A percentile compares a stretch with the other conserved stretches of the same genome.
Evolutionary conservation across 192 early-diverging fungal species (phyloP).

Genomic region (Diversispora epigaea): DNA sequence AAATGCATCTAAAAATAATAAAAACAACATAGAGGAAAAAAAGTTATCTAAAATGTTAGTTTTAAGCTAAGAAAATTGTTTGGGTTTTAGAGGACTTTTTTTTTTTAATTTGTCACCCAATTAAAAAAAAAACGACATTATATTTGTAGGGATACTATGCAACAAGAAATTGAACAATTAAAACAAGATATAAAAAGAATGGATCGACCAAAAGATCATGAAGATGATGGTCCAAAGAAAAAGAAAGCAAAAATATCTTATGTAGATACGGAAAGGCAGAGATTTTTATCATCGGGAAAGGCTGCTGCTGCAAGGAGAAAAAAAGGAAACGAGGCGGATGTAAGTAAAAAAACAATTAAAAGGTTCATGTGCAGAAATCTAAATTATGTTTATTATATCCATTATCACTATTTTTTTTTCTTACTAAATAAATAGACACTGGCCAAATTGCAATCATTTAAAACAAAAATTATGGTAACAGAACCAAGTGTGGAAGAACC

Average conservation of each 20-base stretch:
- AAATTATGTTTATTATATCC: not conserved
- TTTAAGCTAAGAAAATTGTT: not conserved
- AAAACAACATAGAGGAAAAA: too few relatives aligned
- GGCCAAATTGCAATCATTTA: slow-evolving; percentile 58
- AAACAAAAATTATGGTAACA: slow-evolving; percentile 46
- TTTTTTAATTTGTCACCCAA: slow-evolving; percentile 7
- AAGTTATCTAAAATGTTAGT: not conserved
- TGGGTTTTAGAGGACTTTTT: not conserved
- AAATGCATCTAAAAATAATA: slow-evolving; percentile 4
- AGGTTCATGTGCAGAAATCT: not conserved
- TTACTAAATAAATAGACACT: slow-evolving; percentile 34
- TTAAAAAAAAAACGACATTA: not conserved
- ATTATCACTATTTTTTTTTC: not conserved
- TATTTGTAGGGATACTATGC: slow-evolving; percentile 35
- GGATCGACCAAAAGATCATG: slow-evolving; percentile 39
- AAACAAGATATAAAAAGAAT: slow-evolving; percentile 67
- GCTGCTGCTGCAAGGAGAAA: slow-evolving; percentile 32
- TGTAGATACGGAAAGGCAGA: slow-evolving; percentile 49
- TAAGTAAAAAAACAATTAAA: slow-evolving; percentile 22
- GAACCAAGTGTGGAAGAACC: slow-evolving; percentile 22
- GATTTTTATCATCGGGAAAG: slow-evolving; percentile 45
- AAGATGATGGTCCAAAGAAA: slow-evolving; percentile 36
- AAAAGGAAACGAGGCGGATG: slow-evolving; percentile 38
- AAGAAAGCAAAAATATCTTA: slow-evolving; percentile 42
- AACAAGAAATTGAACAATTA: slow-evolving; percentile 62